A percentile compares a stretch with the other conserved stretches of the same genome.
Evolutionary conservation across 2,329 filamentous ascomycete species (phyloP).

Genomic region (Bipolaris bicolor): DNA sequence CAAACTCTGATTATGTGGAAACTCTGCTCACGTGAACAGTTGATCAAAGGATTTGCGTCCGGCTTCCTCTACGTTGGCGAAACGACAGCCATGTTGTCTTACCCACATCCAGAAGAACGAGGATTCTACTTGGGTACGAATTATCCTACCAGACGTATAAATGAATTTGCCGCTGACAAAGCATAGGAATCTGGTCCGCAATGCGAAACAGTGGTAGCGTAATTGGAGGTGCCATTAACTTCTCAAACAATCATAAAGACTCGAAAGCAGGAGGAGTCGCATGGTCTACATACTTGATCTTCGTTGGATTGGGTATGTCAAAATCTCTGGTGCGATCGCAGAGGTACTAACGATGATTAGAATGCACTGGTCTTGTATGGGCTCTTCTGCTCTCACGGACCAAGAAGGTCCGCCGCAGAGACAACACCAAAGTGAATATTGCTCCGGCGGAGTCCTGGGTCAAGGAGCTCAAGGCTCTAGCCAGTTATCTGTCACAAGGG

Average conservation of each 20-base stretch:
- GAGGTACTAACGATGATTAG: background rate
- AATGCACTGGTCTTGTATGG: conserved; percentile 14
- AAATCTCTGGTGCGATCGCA: background rate
- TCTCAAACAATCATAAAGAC: conserved; percentile 13
- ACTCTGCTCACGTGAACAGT: background rate
- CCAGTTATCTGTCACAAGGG: background rate
- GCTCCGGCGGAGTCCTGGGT: conserved; percentile 4
- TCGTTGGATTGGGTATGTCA: conserved; percentile 13
- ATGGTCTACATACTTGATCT: conserved; percentile 17
- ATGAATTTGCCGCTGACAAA: background rate
- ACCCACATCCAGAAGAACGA: conserved; percentile 15
- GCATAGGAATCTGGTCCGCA: conserved; percentile 16
- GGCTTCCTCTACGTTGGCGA: conserved; percentile 17
- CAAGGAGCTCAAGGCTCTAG: conserved; percentile 10
- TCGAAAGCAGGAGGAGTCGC: conserved; percentile 8
- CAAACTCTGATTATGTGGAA: background rate
- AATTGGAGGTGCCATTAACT: conserved; percentile 19
- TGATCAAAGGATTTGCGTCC: conserved; percentile 10
- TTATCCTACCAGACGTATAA: background rate
- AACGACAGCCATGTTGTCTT: conserved; percentile 19
- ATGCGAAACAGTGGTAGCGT: conserved; percentile 19
- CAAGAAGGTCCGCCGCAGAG: conserved; percentile 7
- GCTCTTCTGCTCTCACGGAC: conserved; percentile 14
- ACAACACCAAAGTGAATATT: conserved; percentile 6
- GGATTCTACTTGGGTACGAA: conserved; percentile 16